Conservation (phyloP, 2,329 filamentous ascomycete genomes). For the Ophiostoma triangulosporum region DNA sequence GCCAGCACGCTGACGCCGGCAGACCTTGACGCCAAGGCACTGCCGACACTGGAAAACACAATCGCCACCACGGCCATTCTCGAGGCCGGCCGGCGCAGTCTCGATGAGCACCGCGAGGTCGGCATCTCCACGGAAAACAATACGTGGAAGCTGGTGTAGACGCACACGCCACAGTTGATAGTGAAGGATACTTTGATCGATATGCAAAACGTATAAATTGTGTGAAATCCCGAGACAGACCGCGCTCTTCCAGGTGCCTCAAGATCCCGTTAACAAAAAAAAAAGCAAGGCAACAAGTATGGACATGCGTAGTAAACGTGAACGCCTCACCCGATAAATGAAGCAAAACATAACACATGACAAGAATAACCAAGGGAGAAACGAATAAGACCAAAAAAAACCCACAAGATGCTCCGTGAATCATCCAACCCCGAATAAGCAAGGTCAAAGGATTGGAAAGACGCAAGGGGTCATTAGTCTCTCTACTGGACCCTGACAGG, state of each 20-base stretch:
- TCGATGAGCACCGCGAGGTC: constrained; percentile 71
- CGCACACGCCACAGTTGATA: not conserved
- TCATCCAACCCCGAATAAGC: too few species aligned
- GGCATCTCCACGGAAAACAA: constrained; percentile 56
- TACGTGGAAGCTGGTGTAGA: constrained; percentile 50
- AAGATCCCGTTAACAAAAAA: not conserved
- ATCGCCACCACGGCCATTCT: constrained; percentile 85
- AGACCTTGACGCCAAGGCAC: constrained; percentile 63
- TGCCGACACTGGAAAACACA: constrained; percentile 80
- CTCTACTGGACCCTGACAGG: too few species aligned
- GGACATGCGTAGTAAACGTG: not conserved
- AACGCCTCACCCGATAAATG: not conserved
- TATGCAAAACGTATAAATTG: too few species aligned
- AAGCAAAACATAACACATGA: too few species aligned
- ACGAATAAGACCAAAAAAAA: not conserved
- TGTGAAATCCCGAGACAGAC: too few species aligned
- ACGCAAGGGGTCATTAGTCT: not conserved
- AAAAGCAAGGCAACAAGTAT: not conserved
- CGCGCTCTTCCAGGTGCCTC: not conserved
- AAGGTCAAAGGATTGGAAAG: not conserved
- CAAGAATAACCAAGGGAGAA: not conserved
- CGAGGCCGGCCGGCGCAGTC: constrained; percentile 69
- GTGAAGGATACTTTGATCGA: not conserved
- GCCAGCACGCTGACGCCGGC: constrained; percentile 57
- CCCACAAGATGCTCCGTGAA: not conserved